These are phyloP conservation scores for Microdochium bolleyi DNA, from an alignment of 2,329 filamentous ascomycete species.

Conservation along the genomic window DNA sequence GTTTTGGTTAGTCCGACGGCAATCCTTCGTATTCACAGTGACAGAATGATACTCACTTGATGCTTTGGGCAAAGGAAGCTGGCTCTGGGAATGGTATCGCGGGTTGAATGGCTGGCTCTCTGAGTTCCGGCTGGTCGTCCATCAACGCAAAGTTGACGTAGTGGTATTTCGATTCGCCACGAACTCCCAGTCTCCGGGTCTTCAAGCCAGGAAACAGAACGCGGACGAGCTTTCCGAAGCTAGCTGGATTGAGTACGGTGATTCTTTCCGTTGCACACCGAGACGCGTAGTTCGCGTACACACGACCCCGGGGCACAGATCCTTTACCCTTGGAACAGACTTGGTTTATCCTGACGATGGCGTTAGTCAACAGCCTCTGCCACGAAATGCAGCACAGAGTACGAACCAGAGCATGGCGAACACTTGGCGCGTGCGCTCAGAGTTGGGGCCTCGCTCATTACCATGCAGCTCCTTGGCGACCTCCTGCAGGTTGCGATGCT, in stretches of 20 bases:
- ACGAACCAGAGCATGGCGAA: slow-evolving; percentile 84
- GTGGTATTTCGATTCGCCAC: slow-evolving; percentile 97
- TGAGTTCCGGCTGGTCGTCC: slow-evolving; percentile 45
- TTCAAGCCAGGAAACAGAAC: slow-evolving; percentile 95
- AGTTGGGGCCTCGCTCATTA: slow-evolving; percentile 72
- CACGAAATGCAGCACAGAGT: not conserved
- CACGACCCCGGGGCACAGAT: slow-evolving; percentile 84
- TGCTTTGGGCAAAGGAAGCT: slow-evolving; percentile 36
- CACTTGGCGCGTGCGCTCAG: slow-evolving; percentile 75
- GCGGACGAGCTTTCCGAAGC: slow-evolving; percentile 93
- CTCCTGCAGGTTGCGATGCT: slow-evolving; percentile 58
- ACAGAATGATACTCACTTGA: slow-evolving; percentile 32
- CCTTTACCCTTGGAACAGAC: slow-evolving; percentile 69
- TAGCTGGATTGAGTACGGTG: slow-evolving; percentile 90
- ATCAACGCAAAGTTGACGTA: slow-evolving; percentile 64
- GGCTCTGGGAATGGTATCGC: slow-evolving; percentile 41
- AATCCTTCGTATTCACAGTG: not conserved
- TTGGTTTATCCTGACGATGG: slow-evolving; percentile 54
- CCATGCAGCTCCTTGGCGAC: slow-evolving; percentile 70
- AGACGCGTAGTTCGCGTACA: slow-evolving; percentile 92
- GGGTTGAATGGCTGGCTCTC: slow-evolving; percentile 35
- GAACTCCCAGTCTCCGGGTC: slow-evolving; percentile 82
- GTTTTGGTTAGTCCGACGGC: not conserved
- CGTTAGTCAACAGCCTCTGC: not conserved
- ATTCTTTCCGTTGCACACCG: slow-evolving; percentile 90